Evolutionary conservation across 148 eudicot species (phyloP).

Genomic region (Cornus controversa): DNA sequence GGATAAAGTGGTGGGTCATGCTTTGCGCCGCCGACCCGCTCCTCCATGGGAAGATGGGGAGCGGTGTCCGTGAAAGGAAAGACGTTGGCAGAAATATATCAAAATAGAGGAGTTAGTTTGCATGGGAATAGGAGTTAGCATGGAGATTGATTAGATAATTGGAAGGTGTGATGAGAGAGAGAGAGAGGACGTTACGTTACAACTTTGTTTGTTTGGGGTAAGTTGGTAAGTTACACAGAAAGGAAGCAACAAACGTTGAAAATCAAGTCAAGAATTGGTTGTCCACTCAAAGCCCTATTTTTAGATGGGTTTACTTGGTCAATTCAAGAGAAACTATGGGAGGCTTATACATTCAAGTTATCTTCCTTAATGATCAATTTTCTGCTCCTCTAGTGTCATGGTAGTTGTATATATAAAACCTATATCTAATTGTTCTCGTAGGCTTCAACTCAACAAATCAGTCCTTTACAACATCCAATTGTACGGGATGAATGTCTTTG

Average conservation of each 20-base stretch:
- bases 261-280: neutral
- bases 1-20: neutral
- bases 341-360: no score
- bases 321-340: neutral
- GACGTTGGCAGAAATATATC: conserved; percentile 1
- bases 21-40: conserved; percentile 25
- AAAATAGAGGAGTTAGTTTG: conserved; percentile 17
- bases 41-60: conserved; percentile 52
- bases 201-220: neutral
- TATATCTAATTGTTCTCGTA: no score
- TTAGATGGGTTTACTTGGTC: neutral
- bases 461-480: no score
- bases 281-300: neutral
- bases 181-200: neutral
- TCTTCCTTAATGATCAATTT: no score
- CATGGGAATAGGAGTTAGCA: conserved; percentile 28
- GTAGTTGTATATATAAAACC: no score
- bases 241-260: neutral
- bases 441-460: no score
- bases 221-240: neutral
- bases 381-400: no score
- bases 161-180: conserved; percentile 1
- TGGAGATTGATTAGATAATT: conserved; percentile 15
- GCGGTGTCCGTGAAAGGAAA: conserved; percentile 25
- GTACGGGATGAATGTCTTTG: no score